Evolutionary conservation across 2,329 filamentous ascomycete genomes (phyloP), one percentile per base, ranked within the genome.

Genomic region (Blumeriella jaapii): DNA sequence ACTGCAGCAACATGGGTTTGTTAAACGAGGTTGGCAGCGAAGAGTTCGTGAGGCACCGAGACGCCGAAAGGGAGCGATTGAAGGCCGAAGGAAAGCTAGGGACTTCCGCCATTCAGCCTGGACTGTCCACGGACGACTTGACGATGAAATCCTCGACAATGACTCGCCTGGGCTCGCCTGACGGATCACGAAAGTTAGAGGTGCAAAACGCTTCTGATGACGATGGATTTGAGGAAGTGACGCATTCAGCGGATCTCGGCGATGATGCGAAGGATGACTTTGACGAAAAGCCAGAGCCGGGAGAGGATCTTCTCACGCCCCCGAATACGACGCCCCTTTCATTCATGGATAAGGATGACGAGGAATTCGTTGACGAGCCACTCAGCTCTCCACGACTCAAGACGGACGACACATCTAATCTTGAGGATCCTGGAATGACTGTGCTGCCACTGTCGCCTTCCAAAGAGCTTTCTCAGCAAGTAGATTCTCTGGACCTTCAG

Each of bases 1-100:
- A 98, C 59, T 98, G 91, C 61, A 96, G 89, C 58, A 98, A 98
- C 56, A 98, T 98, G 91, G 87, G 83, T 5, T 65, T 98, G 22
- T 64, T 98, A 46, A 98, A 98, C 55, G 87, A 96, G 56, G 67
- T 75, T 7, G 91, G 89, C 19, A 87, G 86, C 8, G 87, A 98
- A 55, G 78, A 85, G 46, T 75, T 94, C 45, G 85, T 96, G 40
- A 75, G 71, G 41, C 68, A 74, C 26, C 73, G 91, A 41, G 87
- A 98, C 53, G 61, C 68, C 8, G 86, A 95, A 55, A 76, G 91
- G 31, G 82, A 93, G 47, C 73, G 75, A 24, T 63, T 96, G 26
- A 79, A 85, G 48, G 67, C 65, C 1, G 82, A 91, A 54, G 87
- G 86, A 26, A 80, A 74, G 47, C 72, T 94, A 34, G 57, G 61